Evolutionary conservation across 805 yeast genomes (phyloP).

Genomic region (Jamesozyma hellenica): DNA sequence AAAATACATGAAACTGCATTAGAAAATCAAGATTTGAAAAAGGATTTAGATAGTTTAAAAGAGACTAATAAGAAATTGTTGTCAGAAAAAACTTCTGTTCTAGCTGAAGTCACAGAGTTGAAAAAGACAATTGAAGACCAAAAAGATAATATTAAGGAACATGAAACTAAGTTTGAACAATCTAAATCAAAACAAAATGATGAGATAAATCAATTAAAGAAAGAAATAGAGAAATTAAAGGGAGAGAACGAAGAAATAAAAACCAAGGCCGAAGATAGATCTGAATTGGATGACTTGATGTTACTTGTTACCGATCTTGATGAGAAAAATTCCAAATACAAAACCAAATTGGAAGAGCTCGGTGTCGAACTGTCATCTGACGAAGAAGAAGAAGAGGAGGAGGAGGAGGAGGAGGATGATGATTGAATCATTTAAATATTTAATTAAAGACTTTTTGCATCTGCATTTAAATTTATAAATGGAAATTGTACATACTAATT

Average conservation of each 20-base stretch:
- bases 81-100: background rate
- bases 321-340: conserved; percentile 51
- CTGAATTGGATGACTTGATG: conserved; percentile 56
- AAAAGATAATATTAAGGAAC: background rate
- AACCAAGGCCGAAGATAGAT: conserved; percentile 9
- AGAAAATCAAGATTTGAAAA: background rate
- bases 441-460: no score
- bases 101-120: background rate
- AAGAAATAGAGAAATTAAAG: conserved; percentile 3
- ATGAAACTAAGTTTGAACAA: background rate
- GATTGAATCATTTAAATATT: no score
- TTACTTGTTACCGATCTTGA: conserved; percentile 69
- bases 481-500: no score
- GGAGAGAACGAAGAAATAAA: conserved; percentile 6
- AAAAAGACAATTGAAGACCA: background rate
- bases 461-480: background rate
- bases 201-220: conserved; percentile 3
- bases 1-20: background rate
- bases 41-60: conserved; percentile 1
- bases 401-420: conserved; percentile 53
- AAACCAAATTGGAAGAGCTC: conserved; percentile 37
- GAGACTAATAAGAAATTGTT: background rate
- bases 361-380: conserved; percentile 63
- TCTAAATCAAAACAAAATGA: background rate
- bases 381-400: conserved; percentile 59